Evolutionary conservation across 192 early-diverging fungal species (phyloP).

Genomic region (Chytriomyces confervae): DNA sequence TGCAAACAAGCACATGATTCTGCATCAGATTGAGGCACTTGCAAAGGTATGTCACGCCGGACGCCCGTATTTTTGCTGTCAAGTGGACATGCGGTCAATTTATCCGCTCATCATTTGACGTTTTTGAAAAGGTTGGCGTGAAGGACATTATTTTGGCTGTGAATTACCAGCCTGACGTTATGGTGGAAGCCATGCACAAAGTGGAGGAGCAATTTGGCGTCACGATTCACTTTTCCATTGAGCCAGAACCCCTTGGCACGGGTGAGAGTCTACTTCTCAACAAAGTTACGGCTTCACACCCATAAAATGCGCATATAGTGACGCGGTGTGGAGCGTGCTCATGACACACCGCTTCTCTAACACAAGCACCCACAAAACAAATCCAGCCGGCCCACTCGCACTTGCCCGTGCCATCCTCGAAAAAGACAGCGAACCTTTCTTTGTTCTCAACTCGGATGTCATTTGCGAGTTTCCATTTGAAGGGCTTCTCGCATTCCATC

Average conservation of each 20-base stretch:
- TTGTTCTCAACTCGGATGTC: slow-evolving; percentile 98
- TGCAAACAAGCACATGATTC: slow-evolving; percentile 98
- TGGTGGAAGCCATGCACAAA: slow-evolving; percentile 91
- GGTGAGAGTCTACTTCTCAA: slow-evolving; percentile 38
- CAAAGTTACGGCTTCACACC: not conserved
- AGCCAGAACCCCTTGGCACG: slow-evolving; percentile 95
- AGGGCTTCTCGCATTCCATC: slow-evolving; percentile 87
- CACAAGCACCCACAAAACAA: slow-evolving; percentile 21
- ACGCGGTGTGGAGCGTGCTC: too few species aligned
- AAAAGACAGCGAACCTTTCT: slow-evolving; percentile 91
- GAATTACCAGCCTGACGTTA: slow-evolving; percentile 98
- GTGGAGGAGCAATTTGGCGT: slow-evolving; percentile 91
- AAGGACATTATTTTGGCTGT: slow-evolving; percentile 98
- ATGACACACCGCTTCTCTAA: not conserved
- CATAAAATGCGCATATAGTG: not conserved
- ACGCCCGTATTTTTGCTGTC: not conserved
- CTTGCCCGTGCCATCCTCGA: slow-evolving; percentile 89
- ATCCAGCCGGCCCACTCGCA: slow-evolving; percentile 86
- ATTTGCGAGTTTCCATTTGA: slow-evolving; percentile 99
- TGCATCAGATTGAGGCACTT: slow-evolving; percentile 98
- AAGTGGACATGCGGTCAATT: not conserved
- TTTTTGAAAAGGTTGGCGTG: slow-evolving; percentile 82
- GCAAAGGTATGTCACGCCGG: slow-evolving; percentile 74
- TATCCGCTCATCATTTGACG: not conserved
- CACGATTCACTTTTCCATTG: slow-evolving; percentile 95